phyloP scores from a whole-genome alignment of 495 filamentous ascomycete species.

The Aspergillus cristatus region DNA sequence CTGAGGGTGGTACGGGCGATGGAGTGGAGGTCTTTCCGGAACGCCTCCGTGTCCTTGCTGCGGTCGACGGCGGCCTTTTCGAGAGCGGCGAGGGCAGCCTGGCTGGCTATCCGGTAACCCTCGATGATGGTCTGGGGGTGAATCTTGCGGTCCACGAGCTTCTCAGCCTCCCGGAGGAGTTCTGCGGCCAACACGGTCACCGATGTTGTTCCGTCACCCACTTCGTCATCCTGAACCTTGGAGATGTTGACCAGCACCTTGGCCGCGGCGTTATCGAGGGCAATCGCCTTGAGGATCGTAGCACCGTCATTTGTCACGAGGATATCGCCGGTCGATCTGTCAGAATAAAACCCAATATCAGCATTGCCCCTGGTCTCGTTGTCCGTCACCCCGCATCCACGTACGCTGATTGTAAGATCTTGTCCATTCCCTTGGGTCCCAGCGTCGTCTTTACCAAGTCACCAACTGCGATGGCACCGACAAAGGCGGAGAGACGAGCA shows the following conservation, averaged over 20 bases:
- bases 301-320: conserved; percentile 98
- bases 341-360: neutral
- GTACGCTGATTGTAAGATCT: conserved; percentile 96
- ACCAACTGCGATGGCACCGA: conserved; percentile 94
- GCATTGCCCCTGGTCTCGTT: conserved; percentile 2
- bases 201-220: conserved; percentile 88
- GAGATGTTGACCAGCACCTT: conserved; percentile 96
- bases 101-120: conserved; percentile 92
- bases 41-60: conserved; percentile 68
- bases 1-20: conserved; percentile 96
- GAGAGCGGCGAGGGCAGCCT: conserved; percentile 74
- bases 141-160: conserved; percentile 93
- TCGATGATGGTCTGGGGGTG: conserved; percentile 99
- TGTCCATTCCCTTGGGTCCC: conserved; percentile 98
- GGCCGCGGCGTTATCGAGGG: conserved; percentile 95
- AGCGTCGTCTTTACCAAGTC: conserved; percentile 95
- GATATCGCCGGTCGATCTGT: conserved; percentile 87
- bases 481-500: conserved; percentile 92
- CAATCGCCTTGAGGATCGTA: conserved; percentile 96
- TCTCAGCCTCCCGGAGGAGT: conserved; percentile 90
- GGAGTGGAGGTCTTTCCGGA: conserved; percentile 79
- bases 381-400: conserved; percentile 25
- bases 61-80: conserved; percentile 81
- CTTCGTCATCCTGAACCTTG: conserved; percentile 98
- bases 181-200: conserved; percentile 93